These are phyloP conservation scores for Phylloboletellus chloephorus DNA, from an alignment of 1,284 basidiomycete species.

Conservation along the genomic window DNA sequence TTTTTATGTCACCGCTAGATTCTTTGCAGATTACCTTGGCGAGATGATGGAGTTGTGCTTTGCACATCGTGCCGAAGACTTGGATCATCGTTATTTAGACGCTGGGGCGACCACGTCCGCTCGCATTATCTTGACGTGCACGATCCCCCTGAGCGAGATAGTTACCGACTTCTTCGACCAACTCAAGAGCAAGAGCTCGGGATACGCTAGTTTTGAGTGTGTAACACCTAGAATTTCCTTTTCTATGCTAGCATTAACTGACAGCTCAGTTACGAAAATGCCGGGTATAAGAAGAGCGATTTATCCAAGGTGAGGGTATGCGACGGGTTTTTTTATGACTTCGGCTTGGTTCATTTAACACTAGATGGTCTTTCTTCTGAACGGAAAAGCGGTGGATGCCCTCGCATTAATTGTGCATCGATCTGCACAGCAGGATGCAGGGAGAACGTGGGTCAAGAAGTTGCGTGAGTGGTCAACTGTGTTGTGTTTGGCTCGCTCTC, in stretches of 20 bases:
- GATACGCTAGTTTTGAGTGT: conserved; percentile 90
- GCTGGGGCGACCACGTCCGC: conserved; percentile 46
- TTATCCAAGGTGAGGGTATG: conserved; percentile 63
- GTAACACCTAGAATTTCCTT: conserved; percentile 25
- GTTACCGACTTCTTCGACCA: conserved; percentile 92
- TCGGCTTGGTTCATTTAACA: conserved; percentile 2
- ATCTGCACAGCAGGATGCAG: conserved; percentile 66
- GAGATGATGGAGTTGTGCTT: conserved; percentile 91
- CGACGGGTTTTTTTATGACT: not conserved
- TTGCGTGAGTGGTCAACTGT: conserved; percentile 54
- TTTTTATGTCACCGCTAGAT: conserved; percentile 14
- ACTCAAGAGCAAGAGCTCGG: conserved; percentile 85
- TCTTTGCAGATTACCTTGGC: conserved; percentile 66
- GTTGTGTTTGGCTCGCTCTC: not conserved
- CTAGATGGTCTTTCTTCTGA: conserved; percentile 84
- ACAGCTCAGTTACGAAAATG: conserved; percentile 78
- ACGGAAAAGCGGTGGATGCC: conserved; percentile 84
- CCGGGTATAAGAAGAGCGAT: conserved; percentile 76
- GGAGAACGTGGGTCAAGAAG: conserved; percentile 82
- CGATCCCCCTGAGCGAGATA: conserved; percentile 84
- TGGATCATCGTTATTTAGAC: conserved; percentile 79
- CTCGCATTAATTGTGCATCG: conserved; percentile 86
- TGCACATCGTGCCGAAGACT: conserved; percentile 68
- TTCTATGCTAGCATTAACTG: not conserved
- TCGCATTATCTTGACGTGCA: conserved; percentile 75